A percentile compares a stretch with the other conserved stretches of the same genome.
Conservation (phyloP, 257 asterid genomes). For the Forsythia viridissima region DNA sequence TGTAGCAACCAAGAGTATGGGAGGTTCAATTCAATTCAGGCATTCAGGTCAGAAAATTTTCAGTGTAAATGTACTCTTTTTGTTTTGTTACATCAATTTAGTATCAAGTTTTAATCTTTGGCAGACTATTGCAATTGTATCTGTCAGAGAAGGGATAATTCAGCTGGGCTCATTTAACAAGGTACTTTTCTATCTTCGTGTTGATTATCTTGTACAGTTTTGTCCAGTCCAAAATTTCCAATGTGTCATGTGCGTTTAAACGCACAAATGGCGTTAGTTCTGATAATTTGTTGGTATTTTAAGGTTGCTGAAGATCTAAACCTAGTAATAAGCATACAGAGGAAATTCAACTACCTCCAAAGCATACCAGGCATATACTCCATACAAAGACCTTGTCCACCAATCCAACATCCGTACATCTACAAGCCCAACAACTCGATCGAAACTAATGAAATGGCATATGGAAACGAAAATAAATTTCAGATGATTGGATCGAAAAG, state of each 20-base stretch:
- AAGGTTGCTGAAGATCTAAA: conserved; percentile 67
- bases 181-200: conserved; percentile 33
- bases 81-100: conserved; percentile 17
- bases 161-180: conserved; percentile 82
- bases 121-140: conserved; percentile 76
- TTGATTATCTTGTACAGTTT: background rate
- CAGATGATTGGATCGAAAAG: conserved; percentile 47
- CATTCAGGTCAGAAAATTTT: conserved; percentile 55
- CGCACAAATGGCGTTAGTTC: no score
- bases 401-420: conserved; percentile 34
- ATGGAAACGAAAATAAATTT: conserved; percentile 30
- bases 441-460: conserved; percentile 25
- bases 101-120: conserved; percentile 13
- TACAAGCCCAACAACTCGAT: conserved; percentile 31
- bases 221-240: background rate
- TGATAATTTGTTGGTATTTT: background rate
- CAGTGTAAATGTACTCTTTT: background rate
- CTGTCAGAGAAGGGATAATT: conserved; percentile 75
- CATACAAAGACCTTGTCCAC: conserved; percentile 55
- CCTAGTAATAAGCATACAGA: conserved; percentile 63
- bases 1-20: conserved; percentile 87
- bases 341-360: conserved; percentile 70
- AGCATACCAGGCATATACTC: conserved; percentile 66
- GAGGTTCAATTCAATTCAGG: conserved; percentile 84
- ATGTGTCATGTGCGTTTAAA: no score